These are phyloP conservation scores for Fusarium scirpi DNA, from an alignment of 2,329 filamentous ascomycete genomes.

Conservation along the genomic window DNA sequence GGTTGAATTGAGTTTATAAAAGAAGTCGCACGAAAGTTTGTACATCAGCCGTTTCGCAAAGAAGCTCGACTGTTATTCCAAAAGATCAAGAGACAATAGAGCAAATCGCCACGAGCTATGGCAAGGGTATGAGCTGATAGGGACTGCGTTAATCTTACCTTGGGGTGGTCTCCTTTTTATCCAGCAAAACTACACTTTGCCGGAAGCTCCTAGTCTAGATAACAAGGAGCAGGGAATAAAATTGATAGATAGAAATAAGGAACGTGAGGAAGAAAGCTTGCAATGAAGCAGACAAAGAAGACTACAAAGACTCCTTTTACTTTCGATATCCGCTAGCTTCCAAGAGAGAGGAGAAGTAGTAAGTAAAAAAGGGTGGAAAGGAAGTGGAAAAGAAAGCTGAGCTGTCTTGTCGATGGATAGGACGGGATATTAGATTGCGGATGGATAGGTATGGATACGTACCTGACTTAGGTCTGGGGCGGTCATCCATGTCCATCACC, in stretches of 20 bases:
- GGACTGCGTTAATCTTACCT: constrained; percentile 39
- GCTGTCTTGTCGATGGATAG: constrained; percentile 35
- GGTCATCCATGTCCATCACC: constrained; percentile 19
- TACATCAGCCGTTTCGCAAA: constrained; percentile 9
- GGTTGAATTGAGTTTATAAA: constrained; percentile 11
- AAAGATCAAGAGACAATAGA: constrained; percentile 16
- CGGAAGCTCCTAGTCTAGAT: constrained; percentile 19
- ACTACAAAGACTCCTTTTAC: constrained; percentile 27
- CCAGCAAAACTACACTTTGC: constrained; percentile 35
- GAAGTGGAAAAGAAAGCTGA: constrained; percentile 29
- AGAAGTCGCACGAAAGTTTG: constrained; percentile 12
- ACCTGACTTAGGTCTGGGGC: constrained; percentile 21
- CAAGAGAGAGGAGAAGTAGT: constrained; percentile 19
- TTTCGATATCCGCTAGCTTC: constrained; percentile 32
- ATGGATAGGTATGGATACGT: constrained; percentile 44
- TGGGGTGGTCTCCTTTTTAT: constrained; percentile 36
- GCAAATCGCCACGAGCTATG: constrained; percentile 2
- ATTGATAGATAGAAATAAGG: constrained; percentile 16
- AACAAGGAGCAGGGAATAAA: constrained; percentile 10
- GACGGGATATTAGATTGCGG: constrained; percentile 42
- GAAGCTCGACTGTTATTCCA: constrained; percentile 27
- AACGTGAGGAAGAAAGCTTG: constrained; percentile 29
- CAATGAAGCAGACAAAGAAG: constrained; percentile 26
- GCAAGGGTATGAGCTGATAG: constrained; percentile 26
- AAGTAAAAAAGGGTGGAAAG: constrained; percentile 15